Evolutionary conservation across 2,329 filamentous ascomycete genomes (phyloP).

Genomic region (Metarhizium anisopliae): DNA sequence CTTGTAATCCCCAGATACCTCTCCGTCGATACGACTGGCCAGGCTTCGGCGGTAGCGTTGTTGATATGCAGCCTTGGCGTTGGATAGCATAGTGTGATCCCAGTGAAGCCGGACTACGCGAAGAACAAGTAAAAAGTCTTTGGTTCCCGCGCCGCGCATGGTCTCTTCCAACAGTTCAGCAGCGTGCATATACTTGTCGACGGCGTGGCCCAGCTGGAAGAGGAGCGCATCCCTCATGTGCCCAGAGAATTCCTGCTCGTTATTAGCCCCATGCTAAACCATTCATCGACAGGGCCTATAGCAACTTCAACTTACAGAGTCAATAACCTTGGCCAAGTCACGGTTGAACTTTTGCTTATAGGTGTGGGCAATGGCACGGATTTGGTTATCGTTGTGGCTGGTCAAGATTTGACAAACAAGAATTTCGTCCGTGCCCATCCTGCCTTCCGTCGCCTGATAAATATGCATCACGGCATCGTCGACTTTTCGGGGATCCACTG

Average conservation of each 20-base stretch:
- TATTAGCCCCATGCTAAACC: background rate
- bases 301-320: slow-evolving; percentile 40
- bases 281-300: background rate
- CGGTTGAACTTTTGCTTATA: slow-evolving; percentile 67
- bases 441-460: slow-evolving; percentile 68
- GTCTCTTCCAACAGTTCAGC: slow-evolving; percentile 73
- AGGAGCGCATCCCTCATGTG: slow-evolving; percentile 85
- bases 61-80: slow-evolving; percentile 71
- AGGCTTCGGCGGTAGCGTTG: slow-evolving; percentile 62
- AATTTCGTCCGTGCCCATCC: slow-evolving; percentile 63
- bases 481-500: slow-evolving; percentile 62
- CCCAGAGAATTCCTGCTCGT: slow-evolving; percentile 64
- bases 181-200: slow-evolving; percentile 77
- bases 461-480: slow-evolving; percentile 69
- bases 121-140: slow-evolving; percentile 69
- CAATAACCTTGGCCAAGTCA: slow-evolving; percentile 63
- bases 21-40: slow-evolving; percentile 61
- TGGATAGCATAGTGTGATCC: slow-evolving; percentile 64
- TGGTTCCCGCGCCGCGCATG: slow-evolving; percentile 83
- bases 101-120: slow-evolving; percentile 78
- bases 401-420: slow-evolving; percentile 72
- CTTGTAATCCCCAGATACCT: slow-evolving; percentile 81
- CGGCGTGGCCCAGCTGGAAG: slow-evolving; percentile 66
- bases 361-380: slow-evolving; percentile 68
- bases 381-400: slow-evolving; percentile 68